Conservation (phyloP, 306 rosid species). For the Citrullus colocynthis region DNA sequence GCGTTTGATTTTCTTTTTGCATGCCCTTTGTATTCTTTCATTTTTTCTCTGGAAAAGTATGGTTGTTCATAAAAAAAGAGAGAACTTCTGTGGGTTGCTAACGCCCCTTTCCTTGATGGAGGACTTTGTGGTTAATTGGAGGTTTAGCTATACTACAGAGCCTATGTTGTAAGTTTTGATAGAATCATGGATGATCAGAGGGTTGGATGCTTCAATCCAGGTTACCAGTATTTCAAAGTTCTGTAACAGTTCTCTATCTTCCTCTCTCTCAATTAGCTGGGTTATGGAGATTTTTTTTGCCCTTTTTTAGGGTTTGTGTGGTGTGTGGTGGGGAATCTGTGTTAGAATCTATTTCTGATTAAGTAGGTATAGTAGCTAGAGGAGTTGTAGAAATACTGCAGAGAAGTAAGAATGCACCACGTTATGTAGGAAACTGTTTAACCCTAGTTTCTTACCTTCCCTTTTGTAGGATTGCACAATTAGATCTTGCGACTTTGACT, state of each 20-base stretch:
- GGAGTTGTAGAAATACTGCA: not conserved
- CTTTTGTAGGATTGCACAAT: slow-evolving; percentile 82
- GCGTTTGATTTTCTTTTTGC: too few relatives aligned
- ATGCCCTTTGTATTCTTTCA: too few relatives aligned
- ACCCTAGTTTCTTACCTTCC: slow-evolving; percentile 11
- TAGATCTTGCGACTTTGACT: slow-evolving; percentile 93
- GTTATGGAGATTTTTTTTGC: not conserved
- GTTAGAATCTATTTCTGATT: not conserved
- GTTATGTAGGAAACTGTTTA: slow-evolving; percentile 7
- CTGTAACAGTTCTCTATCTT: not conserved
- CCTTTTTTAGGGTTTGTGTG: not conserved
- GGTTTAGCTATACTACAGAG: too few relatives aligned
- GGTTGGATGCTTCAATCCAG: not conserved
- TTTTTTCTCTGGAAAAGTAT: too few relatives aligned
- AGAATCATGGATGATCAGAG: too few relatives aligned
- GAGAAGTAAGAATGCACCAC: not conserved
- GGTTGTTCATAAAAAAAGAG: too few relatives aligned
- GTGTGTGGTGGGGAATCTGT: not conserved
- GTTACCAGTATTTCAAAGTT: not conserved
- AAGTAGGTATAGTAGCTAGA: not conserved
- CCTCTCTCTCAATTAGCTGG: not conserved
- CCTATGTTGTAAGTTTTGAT: too few relatives aligned
- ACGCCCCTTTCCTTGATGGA: too few relatives aligned
- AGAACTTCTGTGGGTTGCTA: too few relatives aligned
- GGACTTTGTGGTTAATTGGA: too few relatives aligned